Evolutionary conservation across 140 eudicot genomes (phyloP).

Genomic region (Oenanthe javanica): DNA sequence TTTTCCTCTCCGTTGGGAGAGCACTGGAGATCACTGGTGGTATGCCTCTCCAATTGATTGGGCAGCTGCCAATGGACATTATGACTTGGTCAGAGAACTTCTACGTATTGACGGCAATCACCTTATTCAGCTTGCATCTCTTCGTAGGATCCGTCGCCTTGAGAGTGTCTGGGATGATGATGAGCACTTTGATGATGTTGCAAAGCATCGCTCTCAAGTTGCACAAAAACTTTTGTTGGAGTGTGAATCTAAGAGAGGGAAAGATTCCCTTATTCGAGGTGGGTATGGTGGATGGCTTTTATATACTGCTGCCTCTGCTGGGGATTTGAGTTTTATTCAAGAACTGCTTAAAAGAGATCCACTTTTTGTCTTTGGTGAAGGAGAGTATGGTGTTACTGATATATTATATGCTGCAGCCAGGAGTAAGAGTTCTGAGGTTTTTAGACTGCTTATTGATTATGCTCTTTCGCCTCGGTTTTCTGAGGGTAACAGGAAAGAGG

Average conservation of each 20-base stretch:
- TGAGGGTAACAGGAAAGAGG: conserved; percentile 15
- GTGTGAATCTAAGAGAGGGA: conserved; percentile 42
- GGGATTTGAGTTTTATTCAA: conserved; percentile 66
- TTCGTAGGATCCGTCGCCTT: conserved; percentile 76
- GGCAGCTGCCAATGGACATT: conserved; percentile 95
- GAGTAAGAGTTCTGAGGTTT: conserved; percentile 67
- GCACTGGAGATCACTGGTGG: conserved; percentile 99
- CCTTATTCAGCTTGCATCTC: conserved; percentile 75
- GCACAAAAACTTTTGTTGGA: conserved; percentile 54
- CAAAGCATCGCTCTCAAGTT: conserved; percentile 59
- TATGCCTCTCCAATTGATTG: conserved; percentile 84
- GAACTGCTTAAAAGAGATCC: conserved; percentile 58
- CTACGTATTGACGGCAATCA: conserved; percentile 72
- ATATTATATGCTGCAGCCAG: conserved; percentile 87
- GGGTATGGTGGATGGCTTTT: conserved; percentile 97
- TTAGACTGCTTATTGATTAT: conserved; percentile 48
- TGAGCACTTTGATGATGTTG: conserved; percentile 44
- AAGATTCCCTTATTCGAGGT: conserved; percentile 62
- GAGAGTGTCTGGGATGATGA: conserved; percentile 92
- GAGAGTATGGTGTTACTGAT: conserved; percentile 88
- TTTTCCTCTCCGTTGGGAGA: conserved; percentile 90
- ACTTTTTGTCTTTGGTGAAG: conserved; percentile 72
- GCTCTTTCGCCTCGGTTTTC: conserved; percentile 27
- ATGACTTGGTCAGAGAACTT: conserved; percentile 71
- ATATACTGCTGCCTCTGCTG: conserved; percentile 95